Base-by-base conservation (phyloP, 257 asterid genomes). In the Solanum chilense region DNA sequence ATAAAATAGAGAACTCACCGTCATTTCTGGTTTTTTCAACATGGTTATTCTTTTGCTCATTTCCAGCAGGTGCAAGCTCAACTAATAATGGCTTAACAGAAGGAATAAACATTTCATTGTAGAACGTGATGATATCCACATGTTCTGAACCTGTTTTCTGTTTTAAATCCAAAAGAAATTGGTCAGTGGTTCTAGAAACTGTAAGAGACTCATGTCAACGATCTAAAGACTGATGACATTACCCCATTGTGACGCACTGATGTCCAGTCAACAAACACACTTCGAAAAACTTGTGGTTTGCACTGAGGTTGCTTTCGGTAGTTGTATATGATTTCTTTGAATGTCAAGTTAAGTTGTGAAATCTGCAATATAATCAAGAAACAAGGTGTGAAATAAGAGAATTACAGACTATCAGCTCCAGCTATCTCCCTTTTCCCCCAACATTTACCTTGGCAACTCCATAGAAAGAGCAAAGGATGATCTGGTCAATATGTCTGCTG, bases 391-490 rank as follows among this genome's bases (percentile, higher is more conserved):
- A 88, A 75, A 45, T 73, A 84, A 86, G 75, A 44, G 81, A 68
- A 78, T 14, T 12, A 9, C 49, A 41, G 78, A 64, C 21, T 74
- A 87, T 20, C 84, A 86, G 76, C 69, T 73, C 85, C 88, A 82
- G 20, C 27, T 3, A 16, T 29, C 69, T 44, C 68, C 66, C 41
- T 7, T 52, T 33, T 62, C 10, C 13, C 84, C 12, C 7, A 86
- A 56, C 20, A 29, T 29, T 15, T 85, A 97, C 99, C 98, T 97
- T 97, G 74, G 99, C 98, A 91, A 96, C 97, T 92, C 99, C 99
- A 90, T 96, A 97, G 85, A 97, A 96, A 90, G 98, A 96, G 90
- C 99, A 97, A 82, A 96, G 99, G 82, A 97, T 93, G 89, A 97
- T 94, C 90, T 97, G 99, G 90, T 97, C 99, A 87, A 96, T 95